A percentile compares a stretch with the other conserved stretches of the same genome.
phyloP scores from a whole-genome alignment of 805 yeast genomes.

The Hanseniaspora hatyaiensis region DNA sequence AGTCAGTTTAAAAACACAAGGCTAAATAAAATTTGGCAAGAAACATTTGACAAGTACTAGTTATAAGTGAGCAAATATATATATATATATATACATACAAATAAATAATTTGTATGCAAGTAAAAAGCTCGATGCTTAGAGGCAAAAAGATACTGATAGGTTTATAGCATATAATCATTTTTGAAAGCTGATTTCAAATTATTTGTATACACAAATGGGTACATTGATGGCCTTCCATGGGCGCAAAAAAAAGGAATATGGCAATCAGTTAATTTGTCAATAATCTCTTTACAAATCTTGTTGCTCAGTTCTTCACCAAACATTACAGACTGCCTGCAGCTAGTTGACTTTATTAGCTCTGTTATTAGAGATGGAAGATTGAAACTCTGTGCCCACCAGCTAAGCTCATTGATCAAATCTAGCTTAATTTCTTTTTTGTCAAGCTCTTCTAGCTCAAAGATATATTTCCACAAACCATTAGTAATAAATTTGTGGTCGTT shows the following conservation, averaged over 20 bases:
- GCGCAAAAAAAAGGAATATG: slow-evolving; percentile 67
- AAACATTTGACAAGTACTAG: background rate
- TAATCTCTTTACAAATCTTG: slow-evolving; percentile 36
- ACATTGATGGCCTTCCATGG: slow-evolving; percentile 68
- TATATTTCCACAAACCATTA: slow-evolving; percentile 35
- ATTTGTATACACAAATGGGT: slow-evolving; percentile 34
- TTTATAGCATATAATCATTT: background rate
- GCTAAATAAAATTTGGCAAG: background rate
- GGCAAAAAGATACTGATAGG: too few relatives aligned
- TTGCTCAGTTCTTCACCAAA: slow-evolving; percentile 48
- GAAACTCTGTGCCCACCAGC: slow-evolving; percentile 33
- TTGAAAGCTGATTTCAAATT: background rate
- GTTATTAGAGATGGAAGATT: slow-evolving; percentile 42
- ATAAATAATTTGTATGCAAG: too few relatives aligned
- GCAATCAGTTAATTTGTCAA: slow-evolving; percentile 38
- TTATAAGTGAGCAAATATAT: background rate
- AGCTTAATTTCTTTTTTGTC: slow-evolving; percentile 18
- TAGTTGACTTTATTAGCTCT: slow-evolving; percentile 45
- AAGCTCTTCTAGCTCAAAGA: slow-evolving; percentile 33
- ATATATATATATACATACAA: background rate
- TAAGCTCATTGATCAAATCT: background rate
- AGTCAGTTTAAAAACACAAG: background rate
- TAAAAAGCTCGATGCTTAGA: too few relatives aligned
- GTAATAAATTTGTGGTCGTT: slow-evolving; percentile 28
- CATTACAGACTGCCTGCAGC: slow-evolving; percentile 60